phyloP scores from a whole-genome alignment of 2,329 filamentous ascomycete species.

The Sporothrix phasma region DNA sequence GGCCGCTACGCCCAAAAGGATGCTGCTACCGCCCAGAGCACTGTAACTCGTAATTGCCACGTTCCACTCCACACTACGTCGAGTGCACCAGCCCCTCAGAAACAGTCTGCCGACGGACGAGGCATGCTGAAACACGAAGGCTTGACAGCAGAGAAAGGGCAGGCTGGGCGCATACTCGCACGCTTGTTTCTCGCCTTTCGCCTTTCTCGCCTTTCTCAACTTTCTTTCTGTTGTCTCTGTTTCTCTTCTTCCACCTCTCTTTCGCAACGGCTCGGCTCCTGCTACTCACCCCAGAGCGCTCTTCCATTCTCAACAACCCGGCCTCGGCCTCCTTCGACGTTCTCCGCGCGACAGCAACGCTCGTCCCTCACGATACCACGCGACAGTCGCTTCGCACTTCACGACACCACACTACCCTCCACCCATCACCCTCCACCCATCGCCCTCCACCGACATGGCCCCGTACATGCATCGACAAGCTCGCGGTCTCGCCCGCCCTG shows the following conservation, averaged over 20 bases:
- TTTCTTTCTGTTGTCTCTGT: not conserved
- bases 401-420: not conserved
- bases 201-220: no score
- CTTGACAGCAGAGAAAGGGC: not conserved
- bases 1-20: not conserved
- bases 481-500: conserved; percentile 7
- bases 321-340: not conserved
- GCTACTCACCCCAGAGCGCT: not conserved
- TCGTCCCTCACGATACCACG: not conserved
- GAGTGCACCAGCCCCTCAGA: not conserved
- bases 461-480: conserved; percentile 11
- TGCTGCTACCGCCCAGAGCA: not conserved
- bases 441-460: conserved; percentile 10
- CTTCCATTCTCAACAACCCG: not conserved
- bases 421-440: not conserved
- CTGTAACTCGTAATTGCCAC: not conserved
- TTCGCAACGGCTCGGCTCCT: not conserved
- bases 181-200: not conserved
- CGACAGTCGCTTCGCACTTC: no score
- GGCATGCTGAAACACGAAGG: not conserved
- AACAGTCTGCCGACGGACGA: not conserved
- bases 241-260: not conserved
- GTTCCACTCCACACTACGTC: not conserved
- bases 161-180: not conserved
- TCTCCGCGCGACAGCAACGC: not conserved